phyloP scores from a whole-genome alignment of 768 basidiomycete genomes.

The Chiua virens region DNA sequence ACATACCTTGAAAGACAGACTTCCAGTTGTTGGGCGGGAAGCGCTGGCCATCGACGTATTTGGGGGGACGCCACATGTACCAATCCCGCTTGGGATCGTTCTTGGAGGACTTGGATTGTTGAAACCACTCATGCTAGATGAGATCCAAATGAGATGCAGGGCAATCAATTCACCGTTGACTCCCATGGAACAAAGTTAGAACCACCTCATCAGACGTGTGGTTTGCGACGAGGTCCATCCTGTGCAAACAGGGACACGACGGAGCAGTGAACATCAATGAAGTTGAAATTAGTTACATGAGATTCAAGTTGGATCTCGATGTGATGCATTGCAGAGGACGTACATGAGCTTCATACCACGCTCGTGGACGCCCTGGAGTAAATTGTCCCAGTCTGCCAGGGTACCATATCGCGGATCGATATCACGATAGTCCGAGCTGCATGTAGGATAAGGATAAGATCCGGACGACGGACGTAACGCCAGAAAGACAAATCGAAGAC shows the following conservation, averaged over 20 bases:
- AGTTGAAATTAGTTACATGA: neutral
- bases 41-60: conserved; percentile 50
- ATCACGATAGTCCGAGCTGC: conserved; percentile 62
- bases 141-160: neutral
- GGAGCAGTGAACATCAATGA: neutral
- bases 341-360: conserved; percentile 73
- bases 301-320: conserved; percentile 6
- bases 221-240: conserved; percentile 79
- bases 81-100: conserved; percentile 65
- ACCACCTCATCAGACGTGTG: conserved; percentile 66
- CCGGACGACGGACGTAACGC: neutral
- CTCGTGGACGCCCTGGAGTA: conserved; percentile 53
- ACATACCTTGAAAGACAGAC: conserved; percentile 59
- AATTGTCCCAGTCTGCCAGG: conserved; percentile 56
- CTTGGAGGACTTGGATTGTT: conserved; percentile 50
- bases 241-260: conserved; percentile 26
- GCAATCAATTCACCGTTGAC: conserved; percentile 2
- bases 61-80: conserved; percentile 74
- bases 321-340: conserved; percentile 23
- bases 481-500: neutral
- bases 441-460: conserved; percentile 13
- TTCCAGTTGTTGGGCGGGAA: conserved; percentile 76
- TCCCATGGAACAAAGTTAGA: neutral
- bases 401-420: conserved; percentile 69
- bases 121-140: conserved; percentile 69